phyloP scores from a whole-genome alignment of 2,329 filamentous ascomycete genomes.

The Hirsutella minnesotensis region DNA sequence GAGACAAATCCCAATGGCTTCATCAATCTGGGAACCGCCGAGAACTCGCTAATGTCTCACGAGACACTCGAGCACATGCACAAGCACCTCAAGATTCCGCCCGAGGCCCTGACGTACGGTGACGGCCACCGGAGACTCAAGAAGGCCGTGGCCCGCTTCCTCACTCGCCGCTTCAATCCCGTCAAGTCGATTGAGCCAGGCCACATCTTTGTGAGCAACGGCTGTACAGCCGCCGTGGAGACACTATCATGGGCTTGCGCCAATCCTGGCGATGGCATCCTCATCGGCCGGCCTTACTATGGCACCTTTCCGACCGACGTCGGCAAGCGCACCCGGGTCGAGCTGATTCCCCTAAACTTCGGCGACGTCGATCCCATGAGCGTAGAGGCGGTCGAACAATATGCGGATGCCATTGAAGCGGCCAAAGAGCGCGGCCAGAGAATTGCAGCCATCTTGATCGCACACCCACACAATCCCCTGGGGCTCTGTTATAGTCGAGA shows the following conservation, averaged over 20 bases:
- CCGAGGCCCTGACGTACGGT: conserved; percentile 26
- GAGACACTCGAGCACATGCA: conserved; percentile 29
- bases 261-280: conserved; percentile 26
- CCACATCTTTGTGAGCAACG: conserved; percentile 26
- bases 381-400: conserved; percentile 25
- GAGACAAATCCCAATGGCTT: conserved; percentile 29
- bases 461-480: conserved; percentile 39
- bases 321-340: conserved; percentile 25
- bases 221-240: conserved; percentile 28
- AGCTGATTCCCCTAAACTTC: conserved; percentile 32
- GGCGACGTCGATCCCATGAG: conserved; percentile 30
- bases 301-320: conserved; percentile 36
- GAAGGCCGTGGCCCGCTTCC: conserved; percentile 20
- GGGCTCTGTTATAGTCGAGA: conserved; percentile 32
- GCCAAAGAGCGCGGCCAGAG: conserved; percentile 23
- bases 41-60: conserved; percentile 40
- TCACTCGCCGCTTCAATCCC: conserved; percentile 21
- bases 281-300: conserved; percentile 33
- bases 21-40: conserved; percentile 38
- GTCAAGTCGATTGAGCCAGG: conserved; percentile 14
- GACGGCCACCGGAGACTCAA: conserved; percentile 25
- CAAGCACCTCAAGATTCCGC: conserved; percentile 19
- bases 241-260: conserved; percentile 26
- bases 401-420: conserved; percentile 30
- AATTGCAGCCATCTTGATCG: conserved; percentile 36